These are phyloP conservation scores for Solanum appendiculatum DNA, from an alignment of 257 asterid genomes.

Conservation along the genomic window DNA sequence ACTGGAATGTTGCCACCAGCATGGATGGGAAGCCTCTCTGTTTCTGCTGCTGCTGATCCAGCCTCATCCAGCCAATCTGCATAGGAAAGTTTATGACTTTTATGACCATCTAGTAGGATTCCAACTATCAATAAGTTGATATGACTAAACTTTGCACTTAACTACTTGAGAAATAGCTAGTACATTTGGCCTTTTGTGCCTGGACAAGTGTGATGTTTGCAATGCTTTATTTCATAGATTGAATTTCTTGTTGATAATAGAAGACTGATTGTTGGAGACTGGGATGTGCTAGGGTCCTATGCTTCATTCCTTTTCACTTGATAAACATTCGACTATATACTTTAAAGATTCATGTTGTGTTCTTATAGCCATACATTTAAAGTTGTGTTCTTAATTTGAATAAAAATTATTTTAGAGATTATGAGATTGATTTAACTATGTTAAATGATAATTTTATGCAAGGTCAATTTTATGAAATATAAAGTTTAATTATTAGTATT, in stretches of 20 bases:
- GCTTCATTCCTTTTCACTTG: no score
- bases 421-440: neutral
- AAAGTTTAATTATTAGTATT: no score
- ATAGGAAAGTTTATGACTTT: neutral
- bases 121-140: neutral
- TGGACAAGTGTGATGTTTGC: neutral
- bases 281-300: no score
- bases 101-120: neutral
- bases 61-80: neutral
- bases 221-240: neutral
- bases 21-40: slow-evolving; percentile 30
- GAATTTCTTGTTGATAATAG: neutral
- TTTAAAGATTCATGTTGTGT: no score
- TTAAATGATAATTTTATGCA: no score
- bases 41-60: neutral
- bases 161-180: neutral
- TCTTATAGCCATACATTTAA: no score
- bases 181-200: neutral
- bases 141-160: neutral
- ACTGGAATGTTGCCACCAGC: slow-evolving; percentile 62
- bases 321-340: no score
- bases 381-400: neutral
- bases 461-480: no score
- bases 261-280: neutral
- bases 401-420: neutral